Evolutionary conservation across 495 filamentous ascomycete species (phyloP), one percentile per base, ranked within the genome.

Genomic region (Pseudomonodictys pantanalensis): DNA sequence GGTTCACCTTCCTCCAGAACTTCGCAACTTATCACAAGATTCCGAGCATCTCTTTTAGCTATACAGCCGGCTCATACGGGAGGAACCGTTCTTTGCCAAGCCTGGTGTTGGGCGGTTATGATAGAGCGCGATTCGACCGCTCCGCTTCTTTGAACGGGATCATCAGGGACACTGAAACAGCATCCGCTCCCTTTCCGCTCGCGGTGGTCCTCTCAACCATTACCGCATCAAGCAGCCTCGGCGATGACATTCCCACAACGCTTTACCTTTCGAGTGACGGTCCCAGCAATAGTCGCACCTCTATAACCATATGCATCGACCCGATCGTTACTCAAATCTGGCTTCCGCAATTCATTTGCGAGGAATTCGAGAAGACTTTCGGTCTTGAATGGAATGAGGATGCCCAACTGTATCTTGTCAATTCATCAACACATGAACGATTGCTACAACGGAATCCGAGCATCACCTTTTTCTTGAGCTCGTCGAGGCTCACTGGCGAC

Each of bases 401-500:
- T 8, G 32, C 32, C 15, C 8, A 35, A 35, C 32, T 35, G 8
- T 35, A 35, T 15, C 32, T 35, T 7, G 8, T 35, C 7, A 15
- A 35, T 35, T 35, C 32, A 7, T 8, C 8, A 7, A 8, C 15
- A 15, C 32, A 35, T 35, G 8, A 35, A 15, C 7, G 8, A 7
- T 15, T 35, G 8, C 32, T 35, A 15, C 8, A 35, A 15, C 7
- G 32, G 32, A 15, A 35, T 15, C 32, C 32, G 7, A 8, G 8
- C 7, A 15, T 35, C 8, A 7, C 8, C 32, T 35, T 35, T 15
- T 8, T 15, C 32, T 7, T 35, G 32, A 15, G 32, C 7, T 73
- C 76, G 1, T 75, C 81, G 46, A 72, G 72, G 23, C 62, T 83
- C 2, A 35, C 32, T 15, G 15, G 32, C 7, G 32, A 35, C 32